These are phyloP conservation scores for Panaeolus papilionaceus DNA, from an alignment of 768 basidiomycete genomes.

Conservation along the genomic window DNA sequence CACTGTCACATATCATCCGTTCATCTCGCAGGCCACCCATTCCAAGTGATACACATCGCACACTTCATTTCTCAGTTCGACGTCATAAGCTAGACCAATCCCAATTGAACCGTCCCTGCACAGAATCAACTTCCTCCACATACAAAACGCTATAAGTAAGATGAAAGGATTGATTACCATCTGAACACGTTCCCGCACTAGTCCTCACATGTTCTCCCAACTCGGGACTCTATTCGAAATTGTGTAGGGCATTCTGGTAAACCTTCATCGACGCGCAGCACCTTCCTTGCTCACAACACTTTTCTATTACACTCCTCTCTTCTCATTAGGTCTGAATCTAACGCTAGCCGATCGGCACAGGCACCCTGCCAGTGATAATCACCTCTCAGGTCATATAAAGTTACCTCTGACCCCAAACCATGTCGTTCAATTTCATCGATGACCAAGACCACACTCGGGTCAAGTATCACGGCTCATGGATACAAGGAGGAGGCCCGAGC, in stretches of 20 bases:
- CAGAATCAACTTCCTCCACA: not conserved
- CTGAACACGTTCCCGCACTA: not conserved
- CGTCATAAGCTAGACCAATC: not conserved
- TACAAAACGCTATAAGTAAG: not conserved
- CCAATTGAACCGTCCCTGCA: not conserved
- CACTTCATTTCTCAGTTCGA: not conserved
- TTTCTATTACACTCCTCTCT: not conserved
- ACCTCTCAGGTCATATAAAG: not conserved
- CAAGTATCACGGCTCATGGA: conserved; percentile 40
- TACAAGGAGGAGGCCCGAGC: conserved; percentile 31
- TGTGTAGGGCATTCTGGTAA: not conserved
- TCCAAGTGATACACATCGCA: not conserved
- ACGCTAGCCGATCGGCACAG: conserved; percentile 1
- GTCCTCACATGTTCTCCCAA: not conserved
- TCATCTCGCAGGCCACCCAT: not conserved
- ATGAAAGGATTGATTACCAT: not conserved
- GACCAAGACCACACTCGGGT: conserved; percentile 41
- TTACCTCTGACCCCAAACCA: conserved; percentile 13
- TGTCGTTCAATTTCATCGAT: conserved; percentile 37
- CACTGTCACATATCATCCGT: not conserved
- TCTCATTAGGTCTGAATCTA: not conserved
- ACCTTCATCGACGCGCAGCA: not conserved
- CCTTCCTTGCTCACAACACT: not conserved
- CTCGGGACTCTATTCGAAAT: not conserved
- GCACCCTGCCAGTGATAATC: not conserved